Evolutionary conservation across 768 basidiomycete genomes (phyloP), one percentile per base, ranked within the genome.

Genomic region (Calocera cornea): DNA sequence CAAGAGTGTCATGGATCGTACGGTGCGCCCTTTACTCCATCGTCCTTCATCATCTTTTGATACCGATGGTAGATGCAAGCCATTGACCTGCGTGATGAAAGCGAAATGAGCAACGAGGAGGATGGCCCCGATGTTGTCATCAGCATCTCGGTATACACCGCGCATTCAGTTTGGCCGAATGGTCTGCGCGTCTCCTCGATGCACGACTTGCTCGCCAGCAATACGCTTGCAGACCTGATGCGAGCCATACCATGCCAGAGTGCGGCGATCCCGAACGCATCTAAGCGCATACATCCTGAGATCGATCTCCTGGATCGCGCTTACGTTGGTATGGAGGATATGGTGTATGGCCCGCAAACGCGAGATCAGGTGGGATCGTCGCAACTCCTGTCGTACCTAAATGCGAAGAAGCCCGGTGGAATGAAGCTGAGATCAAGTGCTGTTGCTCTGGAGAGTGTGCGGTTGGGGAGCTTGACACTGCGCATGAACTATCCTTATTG

Each of bases 401-500:
- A 60, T 60, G 8, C 24, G 8, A 27, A 60, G 31, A 27, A 16
- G 11, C 54, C 54, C 7, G 14, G 5, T 27, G 27, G 27, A 7
- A 5, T 33, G 11, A 33, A 31, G 14, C 14, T 60, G 31, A 33
- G 27, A 33, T 10, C 24, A 3, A 60, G 54, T 33, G 24, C 24
- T 19, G 27, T 60, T 16, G 54, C 2, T 11, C 54, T 60, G 24
- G 31, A 60, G 54, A 16, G 31, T 33, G 54, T 60, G 54, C 24
- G 54, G 10, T 77, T 92, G 41, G 75, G 78, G 0, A 81, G 84
- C 0, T 80, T 92, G 27, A 76, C 79, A 2, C 75, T 92, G 24
- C 82, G 86, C 34, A 74, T 90, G 40, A 83, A 89, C 70, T 81
- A 87, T 72, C 92, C 92, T 0, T 92, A 93, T 70, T 90, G 88